Evolutionary conservation across 2,329 filamentous ascomycete species (phyloP), one percentile per base, ranked within the genome.

Genomic region (Colletotrichum lentis): DNA sequence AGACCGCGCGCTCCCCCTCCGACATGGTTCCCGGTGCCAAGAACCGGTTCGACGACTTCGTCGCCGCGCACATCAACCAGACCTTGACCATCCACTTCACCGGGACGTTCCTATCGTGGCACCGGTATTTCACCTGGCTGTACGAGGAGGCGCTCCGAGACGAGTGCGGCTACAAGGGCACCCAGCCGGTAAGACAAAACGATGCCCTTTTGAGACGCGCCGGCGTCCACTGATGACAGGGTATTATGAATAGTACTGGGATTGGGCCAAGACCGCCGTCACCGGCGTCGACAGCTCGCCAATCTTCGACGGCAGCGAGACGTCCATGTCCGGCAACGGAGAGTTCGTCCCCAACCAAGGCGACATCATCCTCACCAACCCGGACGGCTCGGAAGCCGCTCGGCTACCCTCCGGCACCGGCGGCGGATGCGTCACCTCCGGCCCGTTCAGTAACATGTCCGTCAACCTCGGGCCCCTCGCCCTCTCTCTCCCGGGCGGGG

Each of bases 371-470:
- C 71, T 76, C 14, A 79, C 72, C 49, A 70, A 72, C 49, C 69
- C 69, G 14, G 79, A 70, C 39, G 71, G 73, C 1, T 69, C 75
- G 10, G 72, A 71, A n/a, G 62, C 72, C 1, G 41, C 75, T 24
- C 70, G 71, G 41, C 71, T 84, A 11, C 81, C 83, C 0, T 77
- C 83, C 0, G 86, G 84, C 7, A 78, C 77, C 2, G 86, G 87
- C 8, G 86, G 87, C 52, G 87, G 86, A 24, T 88, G 85, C 72
- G 78, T 89, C 6, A 78, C 74, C 14, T 78, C 76, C 0, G 85
- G 85, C 0, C 86, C 86, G 1, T 81, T 87, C n/a, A 74, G 74
- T 37, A 75, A 80, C 70, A 77, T 80, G 72, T 75, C 68, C 1
- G 77, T 83, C 56, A 81, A 79, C 67, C 72, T 82, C 1, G 80